These are phyloP conservation scores for Tolypocladium sp. DNA, from an alignment of 2,329 filamentous ascomycete genomes.

Conservation along the genomic window DNA sequence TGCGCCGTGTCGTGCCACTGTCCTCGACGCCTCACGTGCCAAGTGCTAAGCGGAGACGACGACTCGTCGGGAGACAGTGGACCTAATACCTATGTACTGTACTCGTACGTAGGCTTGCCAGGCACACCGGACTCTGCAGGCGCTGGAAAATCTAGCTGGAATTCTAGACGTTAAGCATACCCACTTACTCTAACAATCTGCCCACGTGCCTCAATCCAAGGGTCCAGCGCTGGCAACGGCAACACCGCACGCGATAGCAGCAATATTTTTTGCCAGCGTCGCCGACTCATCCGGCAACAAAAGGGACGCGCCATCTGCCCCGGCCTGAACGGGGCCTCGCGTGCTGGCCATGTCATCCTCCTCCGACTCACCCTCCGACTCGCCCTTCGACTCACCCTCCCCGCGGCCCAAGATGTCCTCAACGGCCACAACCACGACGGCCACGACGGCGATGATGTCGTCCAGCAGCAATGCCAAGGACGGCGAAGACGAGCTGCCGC, in stretches of 20 bases:
- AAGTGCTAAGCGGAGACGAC: too few relatives aligned
- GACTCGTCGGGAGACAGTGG: too few relatives aligned
- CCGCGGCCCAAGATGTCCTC: background rate
- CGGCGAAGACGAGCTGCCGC: constrained; percentile 34
- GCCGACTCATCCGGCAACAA: background rate
- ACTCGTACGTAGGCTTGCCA: too few relatives aligned
- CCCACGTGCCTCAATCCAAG: constrained; percentile 1
- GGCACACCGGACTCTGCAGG: too few relatives aligned
- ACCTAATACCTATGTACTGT: too few relatives aligned
- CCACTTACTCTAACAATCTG: background rate
- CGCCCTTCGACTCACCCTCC: background rate
- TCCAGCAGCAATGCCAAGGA: background rate
- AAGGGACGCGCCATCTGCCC: background rate
- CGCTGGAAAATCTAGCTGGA: background rate
- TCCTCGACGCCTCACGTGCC: background rate
- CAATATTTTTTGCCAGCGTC: background rate
- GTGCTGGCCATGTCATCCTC: background rate
- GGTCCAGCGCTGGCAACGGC: background rate
- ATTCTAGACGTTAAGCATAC: background rate
- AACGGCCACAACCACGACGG: background rate
- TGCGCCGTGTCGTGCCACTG: background rate
- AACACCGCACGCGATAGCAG: background rate
- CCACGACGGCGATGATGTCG: background rate
- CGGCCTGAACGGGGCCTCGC: background rate
- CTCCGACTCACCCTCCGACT: background rate